Conservation (phyloP, 2,329 filamentous ascomycete species). For the Pseudocercospora pini-densiflorae region DNA sequence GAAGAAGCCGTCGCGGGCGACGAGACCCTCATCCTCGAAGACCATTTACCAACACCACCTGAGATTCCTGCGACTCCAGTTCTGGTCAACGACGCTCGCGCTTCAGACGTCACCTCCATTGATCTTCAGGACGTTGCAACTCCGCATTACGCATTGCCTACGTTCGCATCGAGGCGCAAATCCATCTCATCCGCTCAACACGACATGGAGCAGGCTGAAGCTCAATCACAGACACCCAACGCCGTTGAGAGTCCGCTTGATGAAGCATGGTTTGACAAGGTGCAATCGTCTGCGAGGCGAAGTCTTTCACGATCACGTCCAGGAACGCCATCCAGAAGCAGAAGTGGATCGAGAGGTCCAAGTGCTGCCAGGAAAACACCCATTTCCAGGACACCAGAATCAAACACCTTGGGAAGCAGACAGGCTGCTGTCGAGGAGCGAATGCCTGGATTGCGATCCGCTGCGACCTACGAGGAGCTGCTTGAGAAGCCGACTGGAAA, state of each 20-base stretch:
- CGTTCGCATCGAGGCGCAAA: conserved; percentile 40
- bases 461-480: conserved; percentile 22
- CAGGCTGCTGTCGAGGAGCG: conserved; percentile 12
- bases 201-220: neutral
- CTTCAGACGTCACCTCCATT: conserved; percentile 17
- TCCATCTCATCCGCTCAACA: conserved; percentile 35
- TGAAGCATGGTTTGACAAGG: conserved; percentile 12
- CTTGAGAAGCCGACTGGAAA: neutral
- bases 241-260: conserved; percentile 27
- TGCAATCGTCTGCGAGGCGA: neutral
- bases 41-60: neutral
- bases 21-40: conserved; percentile 14
- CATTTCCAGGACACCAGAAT: neutral
- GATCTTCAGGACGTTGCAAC: conserved; percentile 12
- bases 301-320: neutral
- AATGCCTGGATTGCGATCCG: conserved; percentile 24
- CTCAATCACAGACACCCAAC: conserved; percentile 36
- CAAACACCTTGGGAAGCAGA: neutral
- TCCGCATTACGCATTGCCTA: conserved; percentile 40
- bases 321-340: neutral
- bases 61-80: conserved; percentile 2
- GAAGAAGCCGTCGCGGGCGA: conserved; percentile 15
- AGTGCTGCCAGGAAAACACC: neutral
- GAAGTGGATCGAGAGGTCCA: neutral
- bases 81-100: neutral